Conservation (phyloP, 352 stramenopile genomes). For the Globisporangium camurandrum region DNA sequence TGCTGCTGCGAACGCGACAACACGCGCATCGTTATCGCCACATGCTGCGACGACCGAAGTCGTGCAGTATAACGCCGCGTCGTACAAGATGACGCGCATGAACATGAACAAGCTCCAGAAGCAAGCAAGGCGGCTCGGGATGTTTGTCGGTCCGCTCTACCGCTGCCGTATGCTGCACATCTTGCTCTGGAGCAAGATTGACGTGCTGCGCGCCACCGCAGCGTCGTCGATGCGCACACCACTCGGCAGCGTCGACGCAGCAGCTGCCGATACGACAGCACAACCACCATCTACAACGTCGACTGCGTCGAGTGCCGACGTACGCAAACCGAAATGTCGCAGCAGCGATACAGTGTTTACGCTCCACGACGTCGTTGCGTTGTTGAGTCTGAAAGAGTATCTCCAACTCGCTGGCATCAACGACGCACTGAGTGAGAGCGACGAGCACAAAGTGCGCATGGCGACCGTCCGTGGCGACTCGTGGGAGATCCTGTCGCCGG, state of each 20-base stretch:
- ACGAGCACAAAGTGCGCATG: slow-evolving; percentile 50
- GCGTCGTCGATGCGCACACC: not conserved
- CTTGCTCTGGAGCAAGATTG: slow-evolving; percentile 47
- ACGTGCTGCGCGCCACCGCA: slow-evolving; percentile 14
- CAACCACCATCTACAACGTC: too few species aligned
- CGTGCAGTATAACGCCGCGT: slow-evolving; percentile 49
- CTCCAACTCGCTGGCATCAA: slow-evolving; percentile 63
- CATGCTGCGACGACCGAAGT: slow-evolving; percentile 33
- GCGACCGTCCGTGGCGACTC: slow-evolving; percentile 31
- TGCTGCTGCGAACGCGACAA: not conserved
- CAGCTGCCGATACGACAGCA: too few species aligned
- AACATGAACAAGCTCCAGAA: slow-evolving; percentile 52
- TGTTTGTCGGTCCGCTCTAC: slow-evolving; percentile 68
- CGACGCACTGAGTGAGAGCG: slow-evolving; percentile 48
- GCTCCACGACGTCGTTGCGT: slow-evolving; percentile 62
- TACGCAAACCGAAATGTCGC: not conserved
- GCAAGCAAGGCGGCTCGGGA: slow-evolving; percentile 62
- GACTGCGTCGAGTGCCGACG: not conserved
- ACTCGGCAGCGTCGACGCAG: not conserved
- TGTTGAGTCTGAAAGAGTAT: slow-evolving; percentile 60
- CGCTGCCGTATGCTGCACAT: slow-evolving; percentile 60
- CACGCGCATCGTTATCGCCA: not conserved
- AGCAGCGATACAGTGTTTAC: slow-evolving; percentile 34
- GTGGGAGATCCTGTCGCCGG: slow-evolving; percentile 37
- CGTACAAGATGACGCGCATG: slow-evolving; percentile 59